A percentile compares a stretch with the other conserved stretches of the same genome.
Evolutionary conservation across 768 basidiomycete species (phyloP).

Genomic region (Tremella mesenterica): DNA sequence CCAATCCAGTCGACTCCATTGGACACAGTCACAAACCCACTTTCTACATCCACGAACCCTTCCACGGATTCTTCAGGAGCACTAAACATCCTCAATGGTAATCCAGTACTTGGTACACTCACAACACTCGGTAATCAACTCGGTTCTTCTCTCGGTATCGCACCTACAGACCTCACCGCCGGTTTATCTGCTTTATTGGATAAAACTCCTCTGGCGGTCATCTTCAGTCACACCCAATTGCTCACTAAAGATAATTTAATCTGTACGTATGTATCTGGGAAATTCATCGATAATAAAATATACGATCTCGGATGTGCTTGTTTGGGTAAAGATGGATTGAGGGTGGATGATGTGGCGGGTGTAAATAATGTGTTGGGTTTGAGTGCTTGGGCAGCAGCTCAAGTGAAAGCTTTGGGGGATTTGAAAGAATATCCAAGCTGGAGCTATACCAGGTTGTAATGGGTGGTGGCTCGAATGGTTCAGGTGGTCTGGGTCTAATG

Average conservation of each 20-base stretch:
- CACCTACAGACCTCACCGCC: not conserved
- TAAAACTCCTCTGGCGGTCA: not conserved
- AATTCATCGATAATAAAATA: not conserved
- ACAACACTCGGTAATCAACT: not conserved
- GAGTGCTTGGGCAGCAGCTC: constrained; percentile 4
- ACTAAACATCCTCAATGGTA: not conserved
- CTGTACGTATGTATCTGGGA: constrained; percentile 1
- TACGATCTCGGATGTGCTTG: constrained; percentile 11
- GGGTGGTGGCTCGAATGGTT: not conserved
- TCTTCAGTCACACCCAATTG: constrained; percentile 1
- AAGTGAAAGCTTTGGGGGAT: not conserved
- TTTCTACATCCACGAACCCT: too few species aligned
- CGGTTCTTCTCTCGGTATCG: not conserved
- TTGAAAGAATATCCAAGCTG: not conserved
- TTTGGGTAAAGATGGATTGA: not conserved
- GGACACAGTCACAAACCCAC: too few species aligned
- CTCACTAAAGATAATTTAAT: not conserved
- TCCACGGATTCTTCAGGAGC: too few species aligned
- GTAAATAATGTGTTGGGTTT: constrained; percentile 7
- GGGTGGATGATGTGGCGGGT: not conserved
- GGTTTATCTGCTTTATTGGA: not conserved
- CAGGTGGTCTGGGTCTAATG: not conserved
- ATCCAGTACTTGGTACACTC: not conserved
- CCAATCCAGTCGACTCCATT: not conserved
- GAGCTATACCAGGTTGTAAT: not conserved